A percentile compares a stretch with the other conserved stretches of the same genome.
Evolutionary conservation across 2,329 filamentous ascomycete genomes (phyloP).

Genomic region (Zasmidium citrigriseum): DNA sequence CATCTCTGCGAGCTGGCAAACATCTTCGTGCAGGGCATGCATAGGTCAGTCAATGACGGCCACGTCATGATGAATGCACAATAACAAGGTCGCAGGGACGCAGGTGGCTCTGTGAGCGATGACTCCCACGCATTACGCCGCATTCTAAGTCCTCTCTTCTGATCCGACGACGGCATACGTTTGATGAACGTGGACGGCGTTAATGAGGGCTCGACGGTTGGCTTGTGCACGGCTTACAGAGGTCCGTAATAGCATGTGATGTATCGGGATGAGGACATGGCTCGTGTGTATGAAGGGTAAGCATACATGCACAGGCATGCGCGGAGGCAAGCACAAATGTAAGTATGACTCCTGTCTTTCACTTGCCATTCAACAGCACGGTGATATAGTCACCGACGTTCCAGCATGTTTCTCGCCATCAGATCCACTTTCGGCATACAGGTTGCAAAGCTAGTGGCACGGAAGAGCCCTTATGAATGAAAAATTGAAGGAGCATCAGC

Average conservation of each 20-base stretch:
- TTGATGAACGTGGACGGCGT: not conserved
- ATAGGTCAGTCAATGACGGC: slow-evolving; percentile 8
- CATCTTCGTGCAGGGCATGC: slow-evolving; percentile 15
- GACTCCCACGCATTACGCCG: not conserved
- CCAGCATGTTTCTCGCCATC: too few species aligned
- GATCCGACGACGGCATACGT: not conserved
- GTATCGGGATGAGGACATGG: too few species aligned
- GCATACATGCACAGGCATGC: too few species aligned
- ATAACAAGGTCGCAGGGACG: not conserved
- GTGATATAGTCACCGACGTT: too few species aligned
- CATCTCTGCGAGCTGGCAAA: slow-evolving; percentile 11
- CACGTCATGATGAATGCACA: not conserved
- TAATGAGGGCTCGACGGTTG: not conserved
- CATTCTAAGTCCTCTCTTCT: not conserved
- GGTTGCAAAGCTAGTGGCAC: not conserved
- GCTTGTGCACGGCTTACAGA: not conserved
- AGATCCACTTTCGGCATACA: not conserved
- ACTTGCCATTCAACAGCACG: too few species aligned
- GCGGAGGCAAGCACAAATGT: too few species aligned
- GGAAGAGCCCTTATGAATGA: not conserved
- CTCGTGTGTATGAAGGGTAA: too few species aligned
- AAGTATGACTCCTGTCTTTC: too few species aligned
- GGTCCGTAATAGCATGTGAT: too few species aligned
- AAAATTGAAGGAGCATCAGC: not conserved
- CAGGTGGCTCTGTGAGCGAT: not conserved